A percentile compares a stretch with the other conserved stretches of the same genome.
Evolutionary conservation across 2,329 filamentous ascomycete genomes (phyloP).

Genomic region (Botrytis tulipae): DNA sequence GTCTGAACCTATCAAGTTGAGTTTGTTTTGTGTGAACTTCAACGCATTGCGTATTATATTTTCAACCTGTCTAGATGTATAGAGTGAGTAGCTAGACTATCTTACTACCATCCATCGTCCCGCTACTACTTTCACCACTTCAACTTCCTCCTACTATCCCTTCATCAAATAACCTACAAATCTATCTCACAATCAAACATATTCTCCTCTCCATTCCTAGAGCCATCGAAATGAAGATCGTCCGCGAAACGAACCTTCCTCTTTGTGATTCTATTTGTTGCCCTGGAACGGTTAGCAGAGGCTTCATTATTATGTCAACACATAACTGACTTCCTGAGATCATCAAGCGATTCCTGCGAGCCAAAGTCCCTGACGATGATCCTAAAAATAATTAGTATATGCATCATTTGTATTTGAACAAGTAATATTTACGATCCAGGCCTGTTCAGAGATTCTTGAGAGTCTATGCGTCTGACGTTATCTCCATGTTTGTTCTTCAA

Average conservation of each 20-base stretch:
- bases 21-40: background rate
- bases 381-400: background rate
- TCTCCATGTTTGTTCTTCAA: background rate
- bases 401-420: accelerated
- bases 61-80: background rate
- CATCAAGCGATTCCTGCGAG: background rate
- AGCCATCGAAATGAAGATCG: background rate
- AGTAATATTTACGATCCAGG: background rate
- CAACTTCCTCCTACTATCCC: background rate
- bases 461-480: background rate
- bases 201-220: background rate
- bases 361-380: background rate
- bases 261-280: background rate
- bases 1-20: background rate
- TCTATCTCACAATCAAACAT: background rate
- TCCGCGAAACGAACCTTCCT: background rate
- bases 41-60: background rate
- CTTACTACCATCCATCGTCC: background rate
- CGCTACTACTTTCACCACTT: background rate
- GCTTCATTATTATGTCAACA: too few species aligned
- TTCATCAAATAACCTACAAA: background rate
- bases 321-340: background rate
- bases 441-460: background rate
- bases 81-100: too few species aligned
- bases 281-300: background rate